Conservation (phyloP, 2,329 filamentous ascomycete genomes). For the Annulohypoxylon truncatum region DNA sequence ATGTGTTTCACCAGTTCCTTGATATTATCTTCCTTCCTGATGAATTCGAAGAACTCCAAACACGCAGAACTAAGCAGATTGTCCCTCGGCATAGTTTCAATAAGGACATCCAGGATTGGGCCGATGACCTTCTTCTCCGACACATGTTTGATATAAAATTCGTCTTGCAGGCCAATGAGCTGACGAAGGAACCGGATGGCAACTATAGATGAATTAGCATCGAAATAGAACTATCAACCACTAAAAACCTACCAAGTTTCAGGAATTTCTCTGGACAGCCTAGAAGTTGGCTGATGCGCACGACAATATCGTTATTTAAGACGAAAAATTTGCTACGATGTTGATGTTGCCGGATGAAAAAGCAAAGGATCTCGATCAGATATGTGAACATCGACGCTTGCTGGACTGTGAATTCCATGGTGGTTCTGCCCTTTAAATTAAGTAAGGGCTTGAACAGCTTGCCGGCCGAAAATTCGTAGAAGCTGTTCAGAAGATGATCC, state of each 20-base stretch:
- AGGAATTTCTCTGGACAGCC: constrained; percentile 89
- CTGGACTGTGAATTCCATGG: constrained; percentile 80
- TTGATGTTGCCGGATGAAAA: constrained; percentile 90
- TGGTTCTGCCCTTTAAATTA: constrained; percentile 76
- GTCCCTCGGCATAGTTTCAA: constrained; percentile 88
- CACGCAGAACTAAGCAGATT: constrained; percentile 95
- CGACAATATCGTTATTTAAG: constrained; percentile 79
- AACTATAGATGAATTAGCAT: constrained; percentile 60
- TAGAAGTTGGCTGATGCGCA: constrained; percentile 85
- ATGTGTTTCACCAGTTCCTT: constrained; percentile 86
- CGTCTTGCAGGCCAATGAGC: constrained; percentile 85
- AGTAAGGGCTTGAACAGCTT: constrained; percentile 89
- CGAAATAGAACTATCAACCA: not conserved
- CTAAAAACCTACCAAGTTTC: constrained; percentile 76
- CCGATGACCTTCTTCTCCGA: constrained; percentile 84
- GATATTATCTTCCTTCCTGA: constrained; percentile 82
- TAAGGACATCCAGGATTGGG: constrained; percentile 85
- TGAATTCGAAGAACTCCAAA: constrained; percentile 91
- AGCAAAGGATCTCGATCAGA: constrained; percentile 91
- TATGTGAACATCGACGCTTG: constrained; percentile 93
- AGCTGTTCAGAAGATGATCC: constrained; percentile 85
- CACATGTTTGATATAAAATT: constrained; percentile 89
- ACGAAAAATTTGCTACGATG: constrained; percentile 91
- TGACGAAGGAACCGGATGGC: constrained; percentile 95
- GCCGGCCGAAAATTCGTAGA: constrained; percentile 88